Base-by-base conservation (phyloP, 345 rosid genomes). In the Salix brachista region DNA sequence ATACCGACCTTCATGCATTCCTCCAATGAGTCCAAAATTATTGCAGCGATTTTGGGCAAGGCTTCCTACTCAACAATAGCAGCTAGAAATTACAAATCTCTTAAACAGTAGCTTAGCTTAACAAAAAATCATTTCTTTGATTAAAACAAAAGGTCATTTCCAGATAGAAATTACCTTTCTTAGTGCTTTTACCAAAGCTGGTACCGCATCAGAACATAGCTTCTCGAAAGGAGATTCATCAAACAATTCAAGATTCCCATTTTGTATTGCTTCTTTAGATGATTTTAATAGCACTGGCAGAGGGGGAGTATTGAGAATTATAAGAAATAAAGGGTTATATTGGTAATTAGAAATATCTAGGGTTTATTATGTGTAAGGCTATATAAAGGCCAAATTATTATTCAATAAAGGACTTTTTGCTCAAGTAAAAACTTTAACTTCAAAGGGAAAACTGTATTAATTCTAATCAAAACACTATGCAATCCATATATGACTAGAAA, bases 111-210 rank as follows among this genome's bases (percentile, higher is more conserved):
- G 61, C 61, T 3, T 8, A n/a, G 26, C 61, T n/a, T 56, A 8
- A 56, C 10, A 21, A 56, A n/a, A 56, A 9, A 1, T 58, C 25
- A 10, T 23, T 58, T 58, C 26, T 23, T 58, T n/a, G 28, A 58
- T 3, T 25, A 23, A 4, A 58, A n/a, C 10, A 54, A 56, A 56
- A 9, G 2, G 13, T 10, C 5, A 58, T 58, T 10, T 58, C 16
- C 28, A 58, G 12, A 25, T n/a, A 58, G 16, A 23, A 4, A 62
- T 64, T 64, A 77, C 80, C 70, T 32, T 25, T n/a, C 54, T 18
- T 11, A 77, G 65, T 54, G 80, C 75, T 77, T 48, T 75, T 46
- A 77, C 75, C 52, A 77, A 52, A 64, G 75, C 71, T 36, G 71
- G 65, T 62, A 65, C 18, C 12, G 48, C 42, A 13, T 44, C 23